Evolutionary conservation across 257 asterid species (phyloP), one percentile per base, ranked within the genome.

Genomic region (Coffea eugenioides): DNA sequence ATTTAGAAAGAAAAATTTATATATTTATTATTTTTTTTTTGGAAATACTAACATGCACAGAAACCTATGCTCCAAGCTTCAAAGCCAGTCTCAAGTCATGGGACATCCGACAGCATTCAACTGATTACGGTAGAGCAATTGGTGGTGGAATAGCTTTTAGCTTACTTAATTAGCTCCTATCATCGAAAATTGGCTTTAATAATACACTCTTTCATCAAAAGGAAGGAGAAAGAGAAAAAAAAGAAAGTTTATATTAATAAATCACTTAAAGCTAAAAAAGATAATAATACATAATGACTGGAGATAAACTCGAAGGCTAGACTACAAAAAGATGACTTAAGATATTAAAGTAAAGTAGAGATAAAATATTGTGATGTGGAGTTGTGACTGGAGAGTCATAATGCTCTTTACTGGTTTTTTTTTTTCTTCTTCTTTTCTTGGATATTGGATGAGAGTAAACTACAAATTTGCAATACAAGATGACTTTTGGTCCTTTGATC

Each of bases 361-460:
- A 48, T 27, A 51, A 69, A 34, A 16, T 0, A 41, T 69, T 18
- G n/a, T 11, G 14, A 49, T 73, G 36, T 74, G 67, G 77, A 74
- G 56, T 54, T 67, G 25, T 74, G 77, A 74, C 77, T 74, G 34
- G 77, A 74, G 3, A 74, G n/a, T 74, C 68, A 69, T 20, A 69
- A 49, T 74, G 6, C 11, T 49, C 25, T 73, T 73, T 16, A 36
- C 18, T 49, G 13, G 14, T 34, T 73, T 25, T 56, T 49, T 31
- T 31, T 31, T 31, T 31, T 31, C 34, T 31, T 31, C 34, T 31
- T 31, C 34, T 49, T 25, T 25, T n/a, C 6, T 18, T 27, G 3
- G 8, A 36, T 49, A 5, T 68, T 14, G 39, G 48, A 15, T 36
- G 72, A 68, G 72, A 36, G 1, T 25, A 45, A 11, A 70, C 0